Conservation (phyloP, 2,329 filamentous ascomycete genomes). For the Diplocarpon mali region DNA sequence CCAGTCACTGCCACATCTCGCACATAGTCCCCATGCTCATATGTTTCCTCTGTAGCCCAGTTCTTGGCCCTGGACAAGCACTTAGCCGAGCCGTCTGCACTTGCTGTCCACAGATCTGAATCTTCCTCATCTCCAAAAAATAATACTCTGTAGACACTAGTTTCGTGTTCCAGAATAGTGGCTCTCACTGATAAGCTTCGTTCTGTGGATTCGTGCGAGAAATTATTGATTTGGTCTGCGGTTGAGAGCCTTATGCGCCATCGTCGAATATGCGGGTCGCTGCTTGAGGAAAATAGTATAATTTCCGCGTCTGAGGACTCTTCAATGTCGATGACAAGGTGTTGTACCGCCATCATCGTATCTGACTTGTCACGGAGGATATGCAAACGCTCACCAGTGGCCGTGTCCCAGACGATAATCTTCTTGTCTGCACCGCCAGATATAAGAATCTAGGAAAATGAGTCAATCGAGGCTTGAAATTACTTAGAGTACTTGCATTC, state of each 20-base stretch:
- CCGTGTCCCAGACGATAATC: constrained; percentile 73
- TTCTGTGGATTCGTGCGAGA: constrained; percentile 25
- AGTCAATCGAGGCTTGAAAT: constrained; percentile 5
- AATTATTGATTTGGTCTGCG: constrained; percentile 41
- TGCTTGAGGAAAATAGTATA: constrained; percentile 68
- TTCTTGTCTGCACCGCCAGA: constrained; percentile 70
- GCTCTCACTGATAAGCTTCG: constrained; percentile 30
- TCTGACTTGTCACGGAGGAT: constrained; percentile 64
- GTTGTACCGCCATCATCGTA: constrained; percentile 67
- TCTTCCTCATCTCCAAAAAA: constrained; percentile 55
- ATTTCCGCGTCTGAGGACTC: constrained; percentile 39
- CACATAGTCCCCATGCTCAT: constrained; percentile 83
- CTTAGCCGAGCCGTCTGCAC: constrained; percentile 79
- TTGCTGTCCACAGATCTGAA: constrained; percentile 79
- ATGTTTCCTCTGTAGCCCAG: constrained; percentile 61
- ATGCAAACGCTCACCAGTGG: constrained; percentile 57
- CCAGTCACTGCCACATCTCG: constrained; percentile 67
- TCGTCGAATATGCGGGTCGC: constrained; percentile 66
- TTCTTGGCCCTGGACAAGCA: constrained; percentile 58
- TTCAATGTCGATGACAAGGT: constrained; percentile 63
- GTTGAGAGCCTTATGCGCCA: constrained; percentile 52
- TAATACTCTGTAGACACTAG: constrained; percentile 70
- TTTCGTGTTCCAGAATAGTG: constrained; percentile 72
- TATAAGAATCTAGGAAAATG: constrained; percentile 37
- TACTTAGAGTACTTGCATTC: constrained; percentile 31